Percentiles rank a stretch among this genome's conserved stretches.
phyloP scores from a whole-genome alignment of 2,329 filamentous ascomycete genomes.

The Tolypocladium inflatum region DNA sequence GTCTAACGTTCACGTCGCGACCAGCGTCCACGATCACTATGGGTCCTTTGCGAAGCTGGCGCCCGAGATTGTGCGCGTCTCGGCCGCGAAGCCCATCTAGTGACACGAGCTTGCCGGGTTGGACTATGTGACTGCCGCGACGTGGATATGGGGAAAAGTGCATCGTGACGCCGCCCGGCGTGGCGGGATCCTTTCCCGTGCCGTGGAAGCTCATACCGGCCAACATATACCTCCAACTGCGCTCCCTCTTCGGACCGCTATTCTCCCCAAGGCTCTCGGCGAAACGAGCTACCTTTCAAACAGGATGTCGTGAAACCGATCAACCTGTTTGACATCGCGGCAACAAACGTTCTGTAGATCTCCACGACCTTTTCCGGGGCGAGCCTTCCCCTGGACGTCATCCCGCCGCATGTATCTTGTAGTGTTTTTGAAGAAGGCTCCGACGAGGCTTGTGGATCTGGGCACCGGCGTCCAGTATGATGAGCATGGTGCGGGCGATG shows the following conservation, averaged over 20 bases:
- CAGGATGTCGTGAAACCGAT: constrained; percentile 14
- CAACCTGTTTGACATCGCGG: constrained; percentile 7
- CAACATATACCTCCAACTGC: constrained; percentile 23
- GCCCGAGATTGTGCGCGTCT: constrained; percentile 4
- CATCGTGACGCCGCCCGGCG: constrained; percentile 2
- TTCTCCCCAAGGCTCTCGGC: constrained; percentile 3
- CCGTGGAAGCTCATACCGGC: constrained; percentile 27
- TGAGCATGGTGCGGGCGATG: constrained; percentile 16
- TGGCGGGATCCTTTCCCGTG: constrained; percentile 28
- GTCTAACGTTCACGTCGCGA: constrained; percentile 25
- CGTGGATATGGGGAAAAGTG: constrained; percentile 1
- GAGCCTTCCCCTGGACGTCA: constrained; percentile 25
- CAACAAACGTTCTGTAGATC: constrained; percentile 16
- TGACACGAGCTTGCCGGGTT: constrained; percentile 15
- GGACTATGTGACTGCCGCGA: constrained; percentile 8
- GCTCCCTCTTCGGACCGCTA: constrained; percentile 9
- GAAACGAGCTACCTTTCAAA: constrained; percentile 22
- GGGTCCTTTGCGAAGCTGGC: constrained; percentile 18
- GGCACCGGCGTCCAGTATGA: constrained; percentile 27
- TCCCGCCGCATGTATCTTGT: constrained; percentile 23
- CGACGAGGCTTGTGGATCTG: constrained; percentile 38
- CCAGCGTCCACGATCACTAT: too few relatives aligned
- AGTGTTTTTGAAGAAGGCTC: constrained; percentile 27
- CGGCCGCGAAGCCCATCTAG: constrained; percentile 9
- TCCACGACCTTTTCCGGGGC: constrained; percentile 14